A percentile compares a stretch with the other conserved stretches of the same genome.
These are phyloP conservation scores for Backusella circina DNA, from an alignment of 192 early-diverging fungal genomes.

Conservation along the genomic window DNA sequence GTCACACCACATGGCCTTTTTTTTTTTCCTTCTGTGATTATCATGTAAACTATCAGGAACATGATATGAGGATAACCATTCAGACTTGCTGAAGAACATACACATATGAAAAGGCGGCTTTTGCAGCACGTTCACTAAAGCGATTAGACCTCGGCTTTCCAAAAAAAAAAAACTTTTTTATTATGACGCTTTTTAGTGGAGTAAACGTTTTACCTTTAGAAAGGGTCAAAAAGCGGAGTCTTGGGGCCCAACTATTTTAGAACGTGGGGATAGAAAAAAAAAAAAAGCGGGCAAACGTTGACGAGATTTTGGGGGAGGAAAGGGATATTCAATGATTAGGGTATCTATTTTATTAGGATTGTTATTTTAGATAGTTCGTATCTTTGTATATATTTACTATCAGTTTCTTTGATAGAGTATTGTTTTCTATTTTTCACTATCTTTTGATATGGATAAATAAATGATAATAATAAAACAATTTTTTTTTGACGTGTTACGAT, in stretches of 20 bases:
- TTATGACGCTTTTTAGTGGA: not conserved
- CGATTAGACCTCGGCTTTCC: not conserved
- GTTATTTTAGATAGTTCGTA: not conserved
- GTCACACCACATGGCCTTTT: not conserved
- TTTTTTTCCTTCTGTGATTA: not conserved
- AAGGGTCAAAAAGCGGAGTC: not conserved
- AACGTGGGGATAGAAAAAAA: not conserved
- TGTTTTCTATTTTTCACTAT: not conserved
- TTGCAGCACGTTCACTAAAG: not conserved
- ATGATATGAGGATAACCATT: not conserved
- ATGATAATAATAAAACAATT: not conserved
- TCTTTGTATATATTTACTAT: not conserved
- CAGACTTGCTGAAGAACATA: not conserved
- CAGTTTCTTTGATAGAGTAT: not conserved
- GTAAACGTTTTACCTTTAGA: not conserved
- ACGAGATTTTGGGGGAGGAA: not conserved
- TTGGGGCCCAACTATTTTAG: not conserved
- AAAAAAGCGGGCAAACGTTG: not conserved
- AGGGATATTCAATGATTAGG: not conserved
- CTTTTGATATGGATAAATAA: not conserved
- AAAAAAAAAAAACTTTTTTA: not conserved
- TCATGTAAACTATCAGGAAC: not conserved
- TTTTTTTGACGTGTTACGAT: not conserved
- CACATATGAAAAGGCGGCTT: not conserved
- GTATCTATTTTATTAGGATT: not conserved